Conservation (phyloP, 2,329 filamentous ascomycete genomes). For the Sporothrix protearum region DNA sequence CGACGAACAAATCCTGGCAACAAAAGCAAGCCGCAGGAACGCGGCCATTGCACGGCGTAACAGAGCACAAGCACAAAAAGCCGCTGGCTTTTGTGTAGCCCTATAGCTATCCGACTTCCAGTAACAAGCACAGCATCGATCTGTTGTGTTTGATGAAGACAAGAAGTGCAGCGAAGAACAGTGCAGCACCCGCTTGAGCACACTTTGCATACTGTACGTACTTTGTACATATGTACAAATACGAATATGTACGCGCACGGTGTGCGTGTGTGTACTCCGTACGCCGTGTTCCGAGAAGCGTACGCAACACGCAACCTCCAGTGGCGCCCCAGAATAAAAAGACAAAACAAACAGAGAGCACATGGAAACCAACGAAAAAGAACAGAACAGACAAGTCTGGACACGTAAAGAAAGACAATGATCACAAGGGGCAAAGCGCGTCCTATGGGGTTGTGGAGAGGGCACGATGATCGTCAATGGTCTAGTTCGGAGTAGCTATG, state of each 20-base stretch:
- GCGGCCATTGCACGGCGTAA: neutral
- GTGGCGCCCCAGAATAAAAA: neutral
- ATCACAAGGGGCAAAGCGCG: neutral
- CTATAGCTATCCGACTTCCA: neutral
- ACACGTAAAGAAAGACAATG: neutral
- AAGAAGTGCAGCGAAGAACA: neutral
- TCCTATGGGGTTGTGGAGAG: neutral
- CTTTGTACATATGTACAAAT: no score
- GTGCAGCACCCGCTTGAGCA: neutral
- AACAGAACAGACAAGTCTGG: neutral
- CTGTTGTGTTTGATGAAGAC: neutral
- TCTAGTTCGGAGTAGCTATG: neutral
- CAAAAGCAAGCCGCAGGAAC: neutral
- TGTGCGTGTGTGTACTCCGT: neutral
- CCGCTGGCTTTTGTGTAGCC: neutral
- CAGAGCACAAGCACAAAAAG: neutral
- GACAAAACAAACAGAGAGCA: neutral
- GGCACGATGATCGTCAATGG: neutral
- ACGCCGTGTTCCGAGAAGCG: neutral
- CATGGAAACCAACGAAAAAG: neutral
- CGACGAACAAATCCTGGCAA: neutral
- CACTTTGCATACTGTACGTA: neutral
- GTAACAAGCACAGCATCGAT: neutral
- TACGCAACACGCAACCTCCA: conserved; percentile 10
- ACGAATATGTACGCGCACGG: neutral